A percentile compares a stretch with the other conserved stretches of the same genome.
phyloP scores from a whole-genome alignment of 148 eudicot genomes.

The Mesembryanthemum crystallinum region DNA sequence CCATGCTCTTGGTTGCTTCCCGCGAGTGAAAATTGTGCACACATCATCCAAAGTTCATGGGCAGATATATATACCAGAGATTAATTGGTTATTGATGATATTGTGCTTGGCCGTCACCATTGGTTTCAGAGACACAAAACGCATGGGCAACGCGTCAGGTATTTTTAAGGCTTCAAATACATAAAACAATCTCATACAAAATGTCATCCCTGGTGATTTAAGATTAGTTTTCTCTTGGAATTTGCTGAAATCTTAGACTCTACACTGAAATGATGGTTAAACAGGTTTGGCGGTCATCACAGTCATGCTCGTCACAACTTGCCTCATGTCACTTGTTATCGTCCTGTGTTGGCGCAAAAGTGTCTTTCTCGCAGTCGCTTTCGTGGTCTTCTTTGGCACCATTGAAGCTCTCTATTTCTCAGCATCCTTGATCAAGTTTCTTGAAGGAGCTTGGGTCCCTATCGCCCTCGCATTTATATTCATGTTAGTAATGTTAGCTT shows the following conservation, averaged over 20 bases:
- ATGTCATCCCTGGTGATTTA: not conserved
- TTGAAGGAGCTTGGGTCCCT: slow-evolving; percentile 98
- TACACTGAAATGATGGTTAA: slow-evolving; percentile 4
- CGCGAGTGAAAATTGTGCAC: slow-evolving; percentile 82
- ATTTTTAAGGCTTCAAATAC: not conserved
- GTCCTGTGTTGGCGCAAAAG: slow-evolving; percentile 84
- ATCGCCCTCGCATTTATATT: slow-evolving; percentile 66
- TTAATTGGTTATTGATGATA: slow-evolving; percentile 88
- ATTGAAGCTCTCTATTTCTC: slow-evolving; percentile 91
- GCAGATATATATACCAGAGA: slow-evolving; percentile 91
- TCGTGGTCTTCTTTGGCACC: slow-evolving; percentile 74
- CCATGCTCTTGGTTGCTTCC: slow-evolving; percentile 87
- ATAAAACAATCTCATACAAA: not conserved
- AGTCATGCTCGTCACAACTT: slow-evolving; percentile 95
- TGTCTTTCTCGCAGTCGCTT: slow-evolving; percentile 58
- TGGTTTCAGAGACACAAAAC: slow-evolving; percentile 87
- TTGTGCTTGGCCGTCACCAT: slow-evolving; percentile 87
- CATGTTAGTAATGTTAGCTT: slow-evolving; percentile 65
- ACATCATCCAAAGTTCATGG: slow-evolving; percentile 89
- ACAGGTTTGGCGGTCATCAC: slow-evolving; percentile 98
- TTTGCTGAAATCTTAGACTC: not conserved
- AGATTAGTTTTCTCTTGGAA: not conserved
- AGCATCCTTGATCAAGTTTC: slow-evolving; percentile 87
- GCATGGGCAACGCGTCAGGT: slow-evolving; percentile 97
- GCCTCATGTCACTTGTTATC: slow-evolving; percentile 94